Conservation (phyloP, 2,329 filamentous ascomycete species). For the Aspergillus felis region DNA sequence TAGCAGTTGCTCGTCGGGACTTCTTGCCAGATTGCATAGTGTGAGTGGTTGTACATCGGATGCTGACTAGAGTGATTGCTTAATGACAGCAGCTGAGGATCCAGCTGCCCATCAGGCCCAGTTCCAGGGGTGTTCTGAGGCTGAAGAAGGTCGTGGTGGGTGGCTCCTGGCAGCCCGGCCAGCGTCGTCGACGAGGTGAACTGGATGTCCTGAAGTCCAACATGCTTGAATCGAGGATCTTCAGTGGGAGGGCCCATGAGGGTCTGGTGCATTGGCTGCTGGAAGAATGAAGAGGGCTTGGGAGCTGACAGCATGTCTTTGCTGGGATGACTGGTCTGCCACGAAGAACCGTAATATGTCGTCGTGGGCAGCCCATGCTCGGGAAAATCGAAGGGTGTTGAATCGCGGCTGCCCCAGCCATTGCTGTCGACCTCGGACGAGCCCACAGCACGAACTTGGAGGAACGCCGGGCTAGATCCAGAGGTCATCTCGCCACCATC, state of each 20-base stretch:
- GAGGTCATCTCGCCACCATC: slow-evolving; percentile 21
- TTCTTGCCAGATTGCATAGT: slow-evolving; percentile 23
- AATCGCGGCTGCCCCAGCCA: slow-evolving; percentile 28
- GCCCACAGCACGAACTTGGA: slow-evolving; percentile 21
- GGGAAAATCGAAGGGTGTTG: slow-evolving; percentile 32
- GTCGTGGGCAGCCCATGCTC: slow-evolving; percentile 17
- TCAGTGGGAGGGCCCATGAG: slow-evolving; percentile 35
- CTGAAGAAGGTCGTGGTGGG: slow-evolving; percentile 43
- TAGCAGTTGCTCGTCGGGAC: slow-evolving; percentile 15
- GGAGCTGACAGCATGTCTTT: slow-evolving; percentile 43
- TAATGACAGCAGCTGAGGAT: slow-evolving; percentile 40
- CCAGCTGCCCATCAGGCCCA: slow-evolving; percentile 33
- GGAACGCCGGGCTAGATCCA: slow-evolving; percentile 17
- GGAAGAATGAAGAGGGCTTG: slow-evolving; percentile 50
- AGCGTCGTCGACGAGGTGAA: slow-evolving; percentile 33
- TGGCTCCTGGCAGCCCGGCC: slow-evolving; percentile 41
- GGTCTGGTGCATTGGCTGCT: slow-evolving; percentile 45
- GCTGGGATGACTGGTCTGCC: slow-evolving; percentile 51
- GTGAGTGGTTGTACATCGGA: slow-evolving; percentile 13
- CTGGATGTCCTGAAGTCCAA: slow-evolving; percentile 24
- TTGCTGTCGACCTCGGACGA: slow-evolving; percentile 26
- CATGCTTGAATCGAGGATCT: slow-evolving; percentile 44
- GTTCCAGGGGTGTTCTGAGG: slow-evolving; percentile 25
- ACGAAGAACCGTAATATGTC: slow-evolving; percentile 45
- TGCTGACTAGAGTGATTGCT: slow-evolving; percentile 14